Evolutionary conservation across 805 yeast species (phyloP).

Genomic region (Metschnikowia chrysomelidarum): DNA sequence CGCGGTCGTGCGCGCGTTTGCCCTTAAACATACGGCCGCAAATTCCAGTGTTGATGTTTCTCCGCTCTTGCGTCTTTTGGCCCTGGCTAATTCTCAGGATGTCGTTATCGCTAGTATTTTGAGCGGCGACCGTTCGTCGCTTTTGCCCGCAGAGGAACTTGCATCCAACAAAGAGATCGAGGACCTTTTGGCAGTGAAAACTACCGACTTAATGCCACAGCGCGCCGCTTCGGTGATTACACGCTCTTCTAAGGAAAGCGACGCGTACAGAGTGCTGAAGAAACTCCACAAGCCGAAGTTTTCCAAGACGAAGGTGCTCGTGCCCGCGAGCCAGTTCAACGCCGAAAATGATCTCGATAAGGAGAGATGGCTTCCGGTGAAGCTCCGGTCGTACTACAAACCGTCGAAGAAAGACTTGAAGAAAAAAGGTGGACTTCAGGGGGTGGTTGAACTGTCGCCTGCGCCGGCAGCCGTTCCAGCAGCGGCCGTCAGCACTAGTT

Average conservation of each 20-base stretch:
- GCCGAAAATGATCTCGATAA: constrained; percentile 32
- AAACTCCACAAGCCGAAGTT: constrained; percentile 21
- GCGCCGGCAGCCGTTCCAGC: constrained; percentile 24
- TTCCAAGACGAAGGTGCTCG: constrained; percentile 16
- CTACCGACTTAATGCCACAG: constrained; percentile 23
- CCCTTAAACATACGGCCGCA: constrained; percentile 26
- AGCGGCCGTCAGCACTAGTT: constrained; percentile 8
- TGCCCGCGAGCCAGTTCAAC: constrained; percentile 14
- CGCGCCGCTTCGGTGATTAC: constrained; percentile 1
- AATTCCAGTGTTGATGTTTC: constrained; percentile 16
- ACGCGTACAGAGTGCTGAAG: constrained; percentile 22
- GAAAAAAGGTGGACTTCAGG: constrained; percentile 21
- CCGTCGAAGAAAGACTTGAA: constrained; percentile 46
- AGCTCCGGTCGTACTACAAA: constrained; percentile 79
- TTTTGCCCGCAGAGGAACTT: constrained; percentile 21
- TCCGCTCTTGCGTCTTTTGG: constrained; percentile 23
- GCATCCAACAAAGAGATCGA: constrained; percentile 24
- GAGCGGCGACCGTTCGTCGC: constrained; percentile 19
- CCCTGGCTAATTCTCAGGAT: constrained; percentile 24
- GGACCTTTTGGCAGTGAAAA: constrained; percentile 30
- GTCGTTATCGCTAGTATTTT: constrained; percentile 23
- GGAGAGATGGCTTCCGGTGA: constrained; percentile 91
- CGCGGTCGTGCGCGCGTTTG: constrained; percentile 30
- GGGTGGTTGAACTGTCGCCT: constrained; percentile 20
- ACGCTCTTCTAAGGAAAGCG: constrained; percentile 1